These are phyloP conservation scores for Lignosus rhinocerotis DNA, from an alignment of 1,284 basidiomycete species.

Conservation along the genomic window DNA sequence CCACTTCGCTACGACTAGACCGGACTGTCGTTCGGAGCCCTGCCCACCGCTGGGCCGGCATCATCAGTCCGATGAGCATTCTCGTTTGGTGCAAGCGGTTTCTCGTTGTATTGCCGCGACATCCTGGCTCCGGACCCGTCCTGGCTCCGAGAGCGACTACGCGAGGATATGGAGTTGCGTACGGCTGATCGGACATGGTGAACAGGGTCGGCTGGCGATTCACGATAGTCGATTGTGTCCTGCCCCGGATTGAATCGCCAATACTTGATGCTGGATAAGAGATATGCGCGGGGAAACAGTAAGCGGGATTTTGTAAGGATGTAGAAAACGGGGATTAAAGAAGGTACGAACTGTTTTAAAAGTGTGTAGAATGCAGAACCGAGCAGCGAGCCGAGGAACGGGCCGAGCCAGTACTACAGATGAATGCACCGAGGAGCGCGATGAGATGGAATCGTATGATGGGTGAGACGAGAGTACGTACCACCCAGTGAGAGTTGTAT, in stretches of 20 bases:
- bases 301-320: not conserved
- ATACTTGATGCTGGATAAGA: slow-evolving; percentile 43
- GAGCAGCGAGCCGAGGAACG: slow-evolving; percentile 60
- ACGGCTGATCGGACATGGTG: slow-evolving; percentile 10
- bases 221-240: slow-evolving; percentile 40
- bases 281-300: not conserved
- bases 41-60: not conserved
- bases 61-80: too few relatives aligned
- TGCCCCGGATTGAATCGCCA: slow-evolving; percentile 56
- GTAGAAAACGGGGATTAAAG: not conserved
- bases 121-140: not conserved
- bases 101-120: slow-evolving; percentile 4
- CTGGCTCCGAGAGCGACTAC: slow-evolving; percentile 4
- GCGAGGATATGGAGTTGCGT: slow-evolving; percentile 10
- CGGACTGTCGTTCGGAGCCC: slow-evolving; percentile 8
- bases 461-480: slow-evolving; percentile 32
- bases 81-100: slow-evolving; percentile 9
- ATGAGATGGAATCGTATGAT: not conserved
- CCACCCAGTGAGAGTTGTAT: slow-evolving; percentile 59
- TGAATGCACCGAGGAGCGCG: not conserved
- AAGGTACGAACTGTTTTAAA: slow-evolving; percentile 53
- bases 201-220: slow-evolving; percentile 42
- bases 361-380: slow-evolving; percentile 56
- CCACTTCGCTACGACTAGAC: not conserved
- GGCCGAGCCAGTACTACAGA: slow-evolving; percentile 55